A percentile compares a stretch with the other conserved stretches of the same genome.
Conservation (phyloP, 2,329 filamentous ascomycete species). For the Alternaria consortialis region DNA sequence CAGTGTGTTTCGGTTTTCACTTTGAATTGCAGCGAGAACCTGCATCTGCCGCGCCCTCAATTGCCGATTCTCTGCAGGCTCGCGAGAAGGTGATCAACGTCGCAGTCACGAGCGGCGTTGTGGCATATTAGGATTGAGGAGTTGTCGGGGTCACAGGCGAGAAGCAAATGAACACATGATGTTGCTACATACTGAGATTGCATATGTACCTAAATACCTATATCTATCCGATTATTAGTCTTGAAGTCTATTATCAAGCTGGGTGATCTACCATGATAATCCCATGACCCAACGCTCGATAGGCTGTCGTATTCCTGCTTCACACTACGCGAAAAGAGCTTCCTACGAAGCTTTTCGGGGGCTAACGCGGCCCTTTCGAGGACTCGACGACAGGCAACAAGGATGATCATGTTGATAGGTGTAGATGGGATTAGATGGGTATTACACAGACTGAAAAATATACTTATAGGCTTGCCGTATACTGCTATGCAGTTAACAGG, state of each 20-base stretch:
- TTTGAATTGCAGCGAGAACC: constrained; percentile 19
- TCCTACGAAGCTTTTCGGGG: neutral
- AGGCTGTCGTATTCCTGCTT: neutral
- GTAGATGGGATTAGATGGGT: too few species aligned
- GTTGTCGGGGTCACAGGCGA: neutral
- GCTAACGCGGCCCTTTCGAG: neutral
- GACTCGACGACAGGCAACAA: too few species aligned
- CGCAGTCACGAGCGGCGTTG: neutral
- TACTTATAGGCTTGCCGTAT: neutral
- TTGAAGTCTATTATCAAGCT: neutral
- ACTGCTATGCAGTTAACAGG: neutral
- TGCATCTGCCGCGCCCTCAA: constrained; percentile 16
- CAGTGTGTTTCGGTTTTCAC: constrained; percentile 17
- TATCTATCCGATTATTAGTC: neutral
- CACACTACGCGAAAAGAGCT: neutral
- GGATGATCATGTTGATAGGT: too few species aligned
- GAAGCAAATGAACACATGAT: neutral
- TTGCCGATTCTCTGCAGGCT: neutral
- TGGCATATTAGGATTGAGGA: neutral
- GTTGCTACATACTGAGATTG: neutral
- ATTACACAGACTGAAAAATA: neutral
- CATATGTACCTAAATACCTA: neutral
- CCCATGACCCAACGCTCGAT: neutral
- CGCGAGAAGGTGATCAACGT: neutral
- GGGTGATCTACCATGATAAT: neutral